Conservation (phyloP, 2,329 filamentous ascomycete species). For the Neodidymelliopsis sp. region DNA sequence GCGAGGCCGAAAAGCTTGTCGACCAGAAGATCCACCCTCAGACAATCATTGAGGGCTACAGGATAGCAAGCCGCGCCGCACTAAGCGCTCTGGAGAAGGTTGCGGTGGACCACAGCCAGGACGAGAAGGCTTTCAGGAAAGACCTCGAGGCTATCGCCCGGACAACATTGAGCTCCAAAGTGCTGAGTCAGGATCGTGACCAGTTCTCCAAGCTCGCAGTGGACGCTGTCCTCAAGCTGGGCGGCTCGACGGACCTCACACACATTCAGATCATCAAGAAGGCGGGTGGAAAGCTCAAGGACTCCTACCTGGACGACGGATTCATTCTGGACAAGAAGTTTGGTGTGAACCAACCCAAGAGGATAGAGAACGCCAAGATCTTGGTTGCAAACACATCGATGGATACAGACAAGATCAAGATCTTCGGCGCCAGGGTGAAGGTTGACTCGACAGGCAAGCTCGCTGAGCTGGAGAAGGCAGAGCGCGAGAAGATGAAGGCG, state of each 20-base stretch:
- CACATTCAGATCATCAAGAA: conserved; percentile 99
- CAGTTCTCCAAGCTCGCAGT: conserved; percentile 90
- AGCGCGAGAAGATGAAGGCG: conserved; percentile 98
- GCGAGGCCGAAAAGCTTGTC: conserved; percentile 96
- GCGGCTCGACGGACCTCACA: conserved; percentile 89
- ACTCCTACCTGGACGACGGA: conserved; percentile 96
- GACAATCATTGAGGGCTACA: conserved; percentile 98
- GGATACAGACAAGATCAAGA: conserved; percentile 99
- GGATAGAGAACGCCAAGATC: conserved; percentile 97
- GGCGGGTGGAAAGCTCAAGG: conserved; percentile 93
- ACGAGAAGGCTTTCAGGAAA: conserved; percentile 82
- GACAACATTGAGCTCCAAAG: conserved; percentile 97
- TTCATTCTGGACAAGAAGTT: conserved; percentile 99
- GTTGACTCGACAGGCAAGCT: conserved; percentile 95
- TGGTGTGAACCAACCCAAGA: conserved; percentile 97
- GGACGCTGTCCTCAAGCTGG: conserved; percentile 89
- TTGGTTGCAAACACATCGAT: conserved; percentile 97
- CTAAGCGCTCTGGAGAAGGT: conserved; percentile 82
- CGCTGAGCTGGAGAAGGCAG: conserved; percentile 97
- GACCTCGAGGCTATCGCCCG: conserved; percentile 90
- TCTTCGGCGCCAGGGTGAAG: conserved; percentile 96
- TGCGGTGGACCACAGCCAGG: conserved; percentile 88
- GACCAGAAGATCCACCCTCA: conserved; percentile 99
- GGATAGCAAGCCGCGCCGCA: conserved; percentile 92
- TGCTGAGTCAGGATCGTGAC: conserved; percentile 89